Evolutionary conservation across 805 yeast species (phyloP).

Genomic region (Maudiozyma serrabonitensis): DNA sequence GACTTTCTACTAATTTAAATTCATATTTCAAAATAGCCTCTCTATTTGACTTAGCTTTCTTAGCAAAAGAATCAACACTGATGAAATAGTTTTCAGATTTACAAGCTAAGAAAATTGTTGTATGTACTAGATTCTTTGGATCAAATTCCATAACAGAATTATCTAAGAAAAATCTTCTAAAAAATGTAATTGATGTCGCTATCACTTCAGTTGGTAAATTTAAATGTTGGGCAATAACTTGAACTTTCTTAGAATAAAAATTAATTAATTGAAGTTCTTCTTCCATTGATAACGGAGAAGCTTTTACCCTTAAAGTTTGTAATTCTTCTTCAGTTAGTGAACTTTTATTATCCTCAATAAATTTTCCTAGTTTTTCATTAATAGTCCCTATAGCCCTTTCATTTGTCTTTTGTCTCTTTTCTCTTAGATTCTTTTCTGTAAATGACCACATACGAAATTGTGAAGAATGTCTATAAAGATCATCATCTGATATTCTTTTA

Average conservation of each 20-base stretch:
- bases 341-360: slow-evolving; percentile 19
- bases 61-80: slow-evolving; percentile 69
- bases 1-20: slow-evolving; percentile 60
- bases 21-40: slow-evolving; percentile 68
- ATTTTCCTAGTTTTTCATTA: slow-evolving; percentile 27
- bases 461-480: slow-evolving; percentile 75
- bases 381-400: slow-evolving; percentile 38
- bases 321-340: slow-evolving; percentile 27
- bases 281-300: slow-evolving; percentile 43
- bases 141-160: slow-evolving; percentile 81
- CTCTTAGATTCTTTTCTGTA: slow-evolving; percentile 45
- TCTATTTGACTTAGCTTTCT: slow-evolving; percentile 57
- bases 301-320: slow-evolving; percentile 19
- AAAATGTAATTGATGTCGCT: slow-evolving; percentile 77
- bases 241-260: slow-evolving; percentile 64
- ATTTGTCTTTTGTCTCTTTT: slow-evolving; percentile 42
- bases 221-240: slow-evolving; percentile 60
- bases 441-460: slow-evolving; percentile 86
- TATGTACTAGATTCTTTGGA: slow-evolving; percentile 72
- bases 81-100: slow-evolving; percentile 88
- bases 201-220: slow-evolving; percentile 81
- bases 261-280: slow-evolving; percentile 65
- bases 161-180: slow-evolving; percentile 68
- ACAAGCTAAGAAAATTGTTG: slow-evolving; percentile 83
- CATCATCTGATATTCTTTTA: slow-evolving; percentile 60